phyloP scores from a whole-genome alignment of 441 rosid species.

The Populus hybrid region DNA sequence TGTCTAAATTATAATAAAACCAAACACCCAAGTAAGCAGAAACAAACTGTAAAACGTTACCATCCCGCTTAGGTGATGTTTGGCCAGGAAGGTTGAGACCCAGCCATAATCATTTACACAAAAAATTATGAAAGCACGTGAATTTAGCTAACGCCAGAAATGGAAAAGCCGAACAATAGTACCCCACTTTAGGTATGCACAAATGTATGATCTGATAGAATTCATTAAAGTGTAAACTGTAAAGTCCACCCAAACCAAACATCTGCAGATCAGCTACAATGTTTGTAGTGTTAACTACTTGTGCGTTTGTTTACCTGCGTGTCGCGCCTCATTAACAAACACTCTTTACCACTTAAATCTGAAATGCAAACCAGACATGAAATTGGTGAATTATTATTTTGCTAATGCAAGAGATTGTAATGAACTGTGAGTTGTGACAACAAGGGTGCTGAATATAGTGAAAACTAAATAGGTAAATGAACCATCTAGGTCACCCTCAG shows the following conservation, averaged over 20 bases:
- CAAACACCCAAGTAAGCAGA: no score
- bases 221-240: not conserved
- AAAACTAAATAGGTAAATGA: not conserved
- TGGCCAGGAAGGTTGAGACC: no score
- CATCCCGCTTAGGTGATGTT: no score
- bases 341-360: not conserved
- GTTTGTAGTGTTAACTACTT: not conserved
- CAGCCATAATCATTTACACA: no score
- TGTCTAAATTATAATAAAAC: no score
- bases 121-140: no score
- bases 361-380: not conserved
- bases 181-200: no score
- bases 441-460: constrained; percentile 6
- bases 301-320: no score
- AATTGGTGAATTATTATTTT: constrained; percentile 4
- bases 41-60: no score
- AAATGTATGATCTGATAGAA: not conserved
- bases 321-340: not conserved
- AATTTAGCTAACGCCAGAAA: no score
- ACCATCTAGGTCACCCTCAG: constrained; percentile 12
- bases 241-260: not conserved
- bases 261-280: not conserved
- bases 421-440: constrained; percentile 4
- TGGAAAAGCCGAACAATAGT: no score
- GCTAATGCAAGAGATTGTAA: not conserved